Evolutionary conservation across 257 asterid genomes (phyloP).

Genomic region (Solanum peruvianum): DNA sequence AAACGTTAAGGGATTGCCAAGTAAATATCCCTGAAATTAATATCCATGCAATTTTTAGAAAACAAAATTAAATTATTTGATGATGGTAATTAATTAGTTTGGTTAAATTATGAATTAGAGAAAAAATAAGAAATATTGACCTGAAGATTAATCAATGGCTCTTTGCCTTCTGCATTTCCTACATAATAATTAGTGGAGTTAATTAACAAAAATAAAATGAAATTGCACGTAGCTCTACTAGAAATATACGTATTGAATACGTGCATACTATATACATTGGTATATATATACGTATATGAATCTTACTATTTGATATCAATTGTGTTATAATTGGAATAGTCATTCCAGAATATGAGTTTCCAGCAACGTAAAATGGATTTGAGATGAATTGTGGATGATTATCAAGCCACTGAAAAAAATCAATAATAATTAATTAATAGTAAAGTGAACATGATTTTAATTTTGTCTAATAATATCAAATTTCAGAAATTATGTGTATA

Average conservation of each 20-base stretch:
- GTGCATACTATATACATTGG: no score
- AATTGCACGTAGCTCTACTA: no score
- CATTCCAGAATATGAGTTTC: constrained; percentile 28
- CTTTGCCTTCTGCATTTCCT: constrained; percentile 22
- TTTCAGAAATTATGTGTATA: not conserved
- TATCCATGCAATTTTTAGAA: not conserved
- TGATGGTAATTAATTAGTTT: not conserved
- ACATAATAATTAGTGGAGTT: not conserved
- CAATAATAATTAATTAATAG: not conserved
- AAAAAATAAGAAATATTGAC: not conserved
- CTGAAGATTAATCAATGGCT: constrained; percentile 16
- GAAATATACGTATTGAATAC: no score
- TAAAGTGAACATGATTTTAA: not conserved
- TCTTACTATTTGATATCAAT: constrained; percentile 14
- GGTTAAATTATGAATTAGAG: not conserved
- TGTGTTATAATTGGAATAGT: constrained; percentile 9
- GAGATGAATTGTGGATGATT: constrained; percentile 15
- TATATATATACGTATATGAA: not conserved
- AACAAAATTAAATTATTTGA: not conserved
- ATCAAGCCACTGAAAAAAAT: constrained; percentile 23
- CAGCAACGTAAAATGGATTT: constrained; percentile 17
- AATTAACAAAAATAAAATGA: no score
- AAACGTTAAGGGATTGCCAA: not conserved
- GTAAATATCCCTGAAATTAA: not conserved
- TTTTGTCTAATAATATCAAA: not conserved